Percentiles rank a stretch among this genome's conserved stretches.
Conservation (phyloP, 345 rosid genomes). For the Mangifera indica region DNA sequence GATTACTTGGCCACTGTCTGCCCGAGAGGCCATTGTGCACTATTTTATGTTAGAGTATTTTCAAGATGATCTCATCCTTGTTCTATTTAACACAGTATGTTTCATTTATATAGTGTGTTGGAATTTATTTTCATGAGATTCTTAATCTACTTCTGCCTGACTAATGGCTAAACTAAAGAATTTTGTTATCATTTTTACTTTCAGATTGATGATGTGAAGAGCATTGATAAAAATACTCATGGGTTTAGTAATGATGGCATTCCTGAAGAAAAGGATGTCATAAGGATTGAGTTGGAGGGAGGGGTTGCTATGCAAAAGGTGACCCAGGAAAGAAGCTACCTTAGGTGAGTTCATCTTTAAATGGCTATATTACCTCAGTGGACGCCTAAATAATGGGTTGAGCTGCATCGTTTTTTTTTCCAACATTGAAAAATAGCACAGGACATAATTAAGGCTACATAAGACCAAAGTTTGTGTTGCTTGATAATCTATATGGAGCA, state of each 20-base stretch:
- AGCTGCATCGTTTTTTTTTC: neutral
- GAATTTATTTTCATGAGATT: conserved; percentile 13
- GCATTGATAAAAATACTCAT: conserved; percentile 47
- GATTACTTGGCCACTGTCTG: conserved; percentile 82
- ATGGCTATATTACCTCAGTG: neutral
- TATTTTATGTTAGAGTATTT: conserved; percentile 65
- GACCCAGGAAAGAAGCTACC: conserved; percentile 69
- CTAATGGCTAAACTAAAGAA: neutral
- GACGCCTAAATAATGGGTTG: neutral
- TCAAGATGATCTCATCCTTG: conserved; percentile 65
- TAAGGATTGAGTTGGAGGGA: conserved; percentile 74
- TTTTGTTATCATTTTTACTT: conserved; percentile 21
- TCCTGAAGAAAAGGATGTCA: conserved; percentile 64
- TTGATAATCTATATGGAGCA: neutral
- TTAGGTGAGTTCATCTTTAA: conserved; percentile 52
- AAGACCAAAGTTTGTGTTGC: neutral
- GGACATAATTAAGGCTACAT: neutral
- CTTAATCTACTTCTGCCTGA: neutral
- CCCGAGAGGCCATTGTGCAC: conserved; percentile 80
- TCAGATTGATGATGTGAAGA: conserved; percentile 68
- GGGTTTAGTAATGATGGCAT: conserved; percentile 53
- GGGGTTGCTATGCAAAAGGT: conserved; percentile 92
- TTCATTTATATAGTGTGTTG: conserved; percentile 11
- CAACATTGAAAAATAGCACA: neutral
- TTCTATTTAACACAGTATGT: conserved; percentile 68